Evolutionary conservation across 345 rosid species (phyloP).

Genomic region (Alliaria petiolata): DNA sequence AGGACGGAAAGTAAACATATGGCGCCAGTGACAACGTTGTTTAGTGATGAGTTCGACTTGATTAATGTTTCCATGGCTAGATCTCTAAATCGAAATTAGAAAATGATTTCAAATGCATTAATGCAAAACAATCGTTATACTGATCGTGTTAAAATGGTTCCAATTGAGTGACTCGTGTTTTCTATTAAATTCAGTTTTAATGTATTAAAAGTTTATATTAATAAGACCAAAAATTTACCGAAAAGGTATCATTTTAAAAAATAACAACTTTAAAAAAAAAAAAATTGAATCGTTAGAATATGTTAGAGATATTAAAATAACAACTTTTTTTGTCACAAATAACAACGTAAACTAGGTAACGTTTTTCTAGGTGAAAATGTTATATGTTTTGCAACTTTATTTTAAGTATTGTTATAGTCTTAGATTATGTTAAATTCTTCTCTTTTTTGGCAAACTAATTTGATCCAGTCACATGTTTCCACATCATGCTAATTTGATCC

Average conservation of each 20-base stretch:
- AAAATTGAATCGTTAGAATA: neutral
- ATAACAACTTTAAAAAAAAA: no score
- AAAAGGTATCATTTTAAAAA: no score
- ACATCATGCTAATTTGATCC: constrained; percentile 1
- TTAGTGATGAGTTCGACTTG: neutral
- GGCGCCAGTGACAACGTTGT: neutral
- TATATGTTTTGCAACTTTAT: neutral
- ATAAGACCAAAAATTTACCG: no score
- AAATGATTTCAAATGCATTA: neutral
- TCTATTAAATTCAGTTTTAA: no score
- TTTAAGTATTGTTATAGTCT: neutral
- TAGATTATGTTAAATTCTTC: no score
- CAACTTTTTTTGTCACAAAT: neutral
- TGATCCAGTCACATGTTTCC: constrained; percentile 17
- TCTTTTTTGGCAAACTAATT: neutral
- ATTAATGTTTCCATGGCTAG: neutral
- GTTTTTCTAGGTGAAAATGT: neutral
- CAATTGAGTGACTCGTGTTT: no score
- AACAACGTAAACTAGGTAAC: neutral
- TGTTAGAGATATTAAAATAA: neutral
- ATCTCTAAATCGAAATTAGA: neutral
- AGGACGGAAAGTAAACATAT: no score
- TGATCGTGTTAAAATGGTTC: no score
- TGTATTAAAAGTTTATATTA: no score
- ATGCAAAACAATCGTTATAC: neutral